Evolutionary conservation across 305 asterid species (phyloP).

Genomic region (Fraxinus baroniana): DNA sequence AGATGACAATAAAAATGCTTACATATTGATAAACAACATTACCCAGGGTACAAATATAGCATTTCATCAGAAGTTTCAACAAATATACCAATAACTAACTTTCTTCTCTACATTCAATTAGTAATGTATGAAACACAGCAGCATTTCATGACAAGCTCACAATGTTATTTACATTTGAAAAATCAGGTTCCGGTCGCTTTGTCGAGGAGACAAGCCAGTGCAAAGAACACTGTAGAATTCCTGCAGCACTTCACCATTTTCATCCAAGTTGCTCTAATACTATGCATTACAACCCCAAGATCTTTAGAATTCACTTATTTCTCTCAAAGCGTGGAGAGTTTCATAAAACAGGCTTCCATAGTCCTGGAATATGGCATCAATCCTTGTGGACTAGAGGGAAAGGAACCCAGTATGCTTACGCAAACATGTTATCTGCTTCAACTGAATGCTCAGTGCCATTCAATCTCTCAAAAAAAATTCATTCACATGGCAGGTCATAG

Average conservation of each 20-base stretch:
- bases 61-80: not conserved
- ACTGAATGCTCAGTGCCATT: not conserved
- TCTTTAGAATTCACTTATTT: slow-evolving; percentile 5
- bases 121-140: not conserved
- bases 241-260: not conserved
- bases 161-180: not conserved
- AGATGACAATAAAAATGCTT: not conserved
- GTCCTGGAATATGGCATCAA: not conserved
- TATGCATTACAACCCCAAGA: not conserved
- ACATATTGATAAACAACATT: not conserved
- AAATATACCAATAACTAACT: not conserved
- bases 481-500: not conserved
- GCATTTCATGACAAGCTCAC: not conserved
- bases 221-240: not conserved
- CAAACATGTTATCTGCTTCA: not conserved
- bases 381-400: not conserved
- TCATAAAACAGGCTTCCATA: not conserved
- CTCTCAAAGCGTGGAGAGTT: not conserved
- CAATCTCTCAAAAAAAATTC: not conserved
- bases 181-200: not conserved
- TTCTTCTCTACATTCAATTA: not conserved
- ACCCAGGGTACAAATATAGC: not conserved
- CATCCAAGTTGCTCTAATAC: not conserved
- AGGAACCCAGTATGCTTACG: not conserved
- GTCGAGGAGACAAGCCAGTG: not conserved